Percentiles rank a stretch among this genome's conserved stretches.
Evolutionary conservation across 306 rosid species (phyloP).

Genomic region (Trifolium repens): DNA sequence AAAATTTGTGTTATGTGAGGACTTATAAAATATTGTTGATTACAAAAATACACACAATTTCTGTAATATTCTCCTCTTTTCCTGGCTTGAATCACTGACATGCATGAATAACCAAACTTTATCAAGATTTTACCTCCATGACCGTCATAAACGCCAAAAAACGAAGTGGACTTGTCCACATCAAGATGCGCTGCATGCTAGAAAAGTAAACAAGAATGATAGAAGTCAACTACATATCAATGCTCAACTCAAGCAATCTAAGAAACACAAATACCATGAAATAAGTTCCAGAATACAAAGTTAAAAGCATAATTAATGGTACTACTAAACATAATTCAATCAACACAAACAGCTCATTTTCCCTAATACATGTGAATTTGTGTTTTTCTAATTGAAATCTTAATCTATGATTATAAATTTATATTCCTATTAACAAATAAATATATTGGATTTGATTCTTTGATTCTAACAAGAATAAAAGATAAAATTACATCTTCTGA

Average conservation of each 20-base stretch:
- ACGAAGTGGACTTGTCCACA: conserved; percentile 80
- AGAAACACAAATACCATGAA: conserved; percentile 1
- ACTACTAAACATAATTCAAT: background rate
- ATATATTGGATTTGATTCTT: no score
- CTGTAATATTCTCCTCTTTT: background rate
- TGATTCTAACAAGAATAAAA: background rate
- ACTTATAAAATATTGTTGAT: background rate
- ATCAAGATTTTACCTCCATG: conserved; percentile 75
- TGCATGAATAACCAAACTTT: background rate
- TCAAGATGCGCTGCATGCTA: conserved; percentile 93
- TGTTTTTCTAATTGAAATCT: no score
- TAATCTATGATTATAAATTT: no score
- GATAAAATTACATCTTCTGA: conserved; percentile 28
- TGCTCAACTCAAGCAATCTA: conserved; percentile 26
- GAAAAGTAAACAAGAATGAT: conserved; percentile 38
- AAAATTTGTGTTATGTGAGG: conserved; percentile 24
- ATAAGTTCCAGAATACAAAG: conserved; percentile 15
- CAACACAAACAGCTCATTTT: background rate
- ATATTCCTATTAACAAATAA: no score
- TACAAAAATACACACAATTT: background rate
- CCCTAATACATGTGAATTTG: background rate
- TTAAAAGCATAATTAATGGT: background rate
- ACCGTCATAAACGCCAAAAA: conserved; percentile 93
- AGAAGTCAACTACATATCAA: conserved; percentile 28
- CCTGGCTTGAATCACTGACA: background rate